Base-by-base conservation (phyloP, 176 grass and related monocot species). In the Carex littledalei region DNA sequence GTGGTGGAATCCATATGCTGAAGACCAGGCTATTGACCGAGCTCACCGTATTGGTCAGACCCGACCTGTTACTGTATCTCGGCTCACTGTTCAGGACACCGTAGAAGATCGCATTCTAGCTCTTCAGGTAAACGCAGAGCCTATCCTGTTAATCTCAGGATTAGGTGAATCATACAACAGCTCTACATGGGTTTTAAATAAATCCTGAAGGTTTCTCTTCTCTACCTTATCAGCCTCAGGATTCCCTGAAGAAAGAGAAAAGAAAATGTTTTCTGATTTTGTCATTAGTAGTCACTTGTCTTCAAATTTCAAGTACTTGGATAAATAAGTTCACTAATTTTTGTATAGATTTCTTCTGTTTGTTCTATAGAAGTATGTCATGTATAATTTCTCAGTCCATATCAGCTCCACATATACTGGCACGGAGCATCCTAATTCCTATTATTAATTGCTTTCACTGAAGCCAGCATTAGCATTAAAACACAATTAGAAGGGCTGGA, bases 1-100 rank as follows among this genome's bases (percentile, higher is more conserved):
- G 64, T 99, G 96, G 96, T 95, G 96, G 96, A 99, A 99, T 70
- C 96, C 96, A 32, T 95, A 93, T 5, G 94, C 96, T 21, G 96
- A 99, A 87, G 96, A 95, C 79, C 96, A 99, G 78, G 96, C 96
- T 14, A 90, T 99, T 85, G 96, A 99, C 85, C 94, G 96, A 85
- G 96, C 96, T 45, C 96, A 99, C 49, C 91, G 96, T 81, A 99
- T 99, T 86, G 96, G 96, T 57, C 96, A 99, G 84, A 95, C 88
- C 17, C 88, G 96, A 56, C 93, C 93, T 50, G 96, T 99, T 17
- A 92, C 80, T 17, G 96, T 99, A 78, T 95, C 96, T 84, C 84
- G 96, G 8, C 93, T 99, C 64, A 95, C 96, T 47, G 86, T 99
- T 37, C 88, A 89, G 87, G 93, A 91, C 58, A 99, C 93, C 0